Percentiles rank a stretch among this genome's conserved stretches.
Conservation (phyloP, 2,329 filamentous ascomycete species). For the Epichloe typhina region DNA sequence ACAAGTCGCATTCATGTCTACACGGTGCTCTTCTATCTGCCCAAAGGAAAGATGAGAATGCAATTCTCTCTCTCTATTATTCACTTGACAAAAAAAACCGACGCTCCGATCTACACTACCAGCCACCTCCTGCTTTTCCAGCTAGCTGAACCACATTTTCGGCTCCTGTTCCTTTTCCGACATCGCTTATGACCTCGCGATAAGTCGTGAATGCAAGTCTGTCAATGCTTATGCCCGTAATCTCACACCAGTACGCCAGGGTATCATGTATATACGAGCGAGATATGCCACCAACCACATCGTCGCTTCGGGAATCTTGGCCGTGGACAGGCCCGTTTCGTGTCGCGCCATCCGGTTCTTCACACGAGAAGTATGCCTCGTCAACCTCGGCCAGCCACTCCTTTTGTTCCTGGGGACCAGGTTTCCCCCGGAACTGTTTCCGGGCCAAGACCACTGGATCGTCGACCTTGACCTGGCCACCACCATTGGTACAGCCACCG, state of each 20-base stretch:
- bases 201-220: slow-evolving; percentile 77
- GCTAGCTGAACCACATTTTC: slow-evolving; percentile 80
- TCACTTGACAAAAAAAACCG: neutral
- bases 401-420: slow-evolving; percentile 69
- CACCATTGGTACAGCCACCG: slow-evolving; percentile 96
- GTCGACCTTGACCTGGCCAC: slow-evolving; percentile 84
- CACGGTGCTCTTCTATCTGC: slow-evolving; percentile 5
- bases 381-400: slow-evolving; percentile 72
- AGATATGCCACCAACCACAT: slow-evolving; percentile 52
- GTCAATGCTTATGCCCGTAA: slow-evolving; percentile 57
- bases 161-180: slow-evolving; percentile 67
- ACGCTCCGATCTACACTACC: slow-evolving; percentile 39
- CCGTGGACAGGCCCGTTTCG: slow-evolving; percentile 10
- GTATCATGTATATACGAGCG: slow-evolving; percentile 51
- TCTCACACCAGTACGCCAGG: slow-evolving; percentile 61
- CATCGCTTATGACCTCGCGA: slow-evolving; percentile 85
- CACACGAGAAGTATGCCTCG: slow-evolving; percentile 78
- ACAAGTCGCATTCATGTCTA: slow-evolving; percentile 10
- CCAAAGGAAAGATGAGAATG: neutral
- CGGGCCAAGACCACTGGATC: slow-evolving; percentile 51
- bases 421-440: slow-evolving; percentile 36
- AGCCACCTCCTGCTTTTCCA: slow-evolving; percentile 83
- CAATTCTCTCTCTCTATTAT: neutral
- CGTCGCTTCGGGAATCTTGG: slow-evolving; percentile 10
- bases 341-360: slow-evolving; percentile 32